phyloP scores from a whole-genome alignment of 495 filamentous ascomycete species.

The Talaromyces trachyspermus region DNA sequence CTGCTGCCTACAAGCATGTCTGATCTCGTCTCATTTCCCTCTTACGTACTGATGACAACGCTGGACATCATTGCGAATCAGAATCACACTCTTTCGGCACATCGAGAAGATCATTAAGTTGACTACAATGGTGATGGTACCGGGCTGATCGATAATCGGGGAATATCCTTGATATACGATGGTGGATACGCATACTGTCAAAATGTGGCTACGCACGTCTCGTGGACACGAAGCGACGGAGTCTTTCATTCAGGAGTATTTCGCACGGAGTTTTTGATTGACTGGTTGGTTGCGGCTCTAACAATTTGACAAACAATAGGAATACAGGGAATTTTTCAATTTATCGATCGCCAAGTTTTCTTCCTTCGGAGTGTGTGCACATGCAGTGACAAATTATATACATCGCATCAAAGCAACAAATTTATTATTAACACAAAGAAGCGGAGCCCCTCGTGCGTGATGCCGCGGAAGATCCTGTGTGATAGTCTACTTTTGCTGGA shows the following conservation, averaged over 20 bases:
- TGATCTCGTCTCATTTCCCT: no score
- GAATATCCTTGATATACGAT: not conserved
- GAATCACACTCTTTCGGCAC: no score
- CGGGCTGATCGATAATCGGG: not conserved
- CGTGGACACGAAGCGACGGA: not conserved
- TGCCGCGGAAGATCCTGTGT: no score
- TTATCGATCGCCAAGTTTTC: no score
- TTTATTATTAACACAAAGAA: no score
- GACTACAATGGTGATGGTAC: not conserved
- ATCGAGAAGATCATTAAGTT: no score
- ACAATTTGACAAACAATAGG: constrained; percentile 1
- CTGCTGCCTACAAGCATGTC: constrained; percentile 1
- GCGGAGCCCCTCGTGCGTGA: no score
- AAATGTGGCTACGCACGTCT: not conserved
- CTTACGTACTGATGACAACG: no score
- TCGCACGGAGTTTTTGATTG: not conserved
- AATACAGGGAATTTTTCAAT: constrained; percentile 1
- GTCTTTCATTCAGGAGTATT: not conserved
- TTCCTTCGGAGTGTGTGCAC: not conserved
- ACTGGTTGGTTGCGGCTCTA: not conserved
- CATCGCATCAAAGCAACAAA: no score
- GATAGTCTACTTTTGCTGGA: no score
- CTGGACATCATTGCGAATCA: no score
- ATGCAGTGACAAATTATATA: not conserved
- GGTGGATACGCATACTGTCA: no score